These are phyloP conservation scores for Leccinum incarnatum DNA, from an alignment of 768 basidiomycete species.

Conservation along the genomic window DNA sequence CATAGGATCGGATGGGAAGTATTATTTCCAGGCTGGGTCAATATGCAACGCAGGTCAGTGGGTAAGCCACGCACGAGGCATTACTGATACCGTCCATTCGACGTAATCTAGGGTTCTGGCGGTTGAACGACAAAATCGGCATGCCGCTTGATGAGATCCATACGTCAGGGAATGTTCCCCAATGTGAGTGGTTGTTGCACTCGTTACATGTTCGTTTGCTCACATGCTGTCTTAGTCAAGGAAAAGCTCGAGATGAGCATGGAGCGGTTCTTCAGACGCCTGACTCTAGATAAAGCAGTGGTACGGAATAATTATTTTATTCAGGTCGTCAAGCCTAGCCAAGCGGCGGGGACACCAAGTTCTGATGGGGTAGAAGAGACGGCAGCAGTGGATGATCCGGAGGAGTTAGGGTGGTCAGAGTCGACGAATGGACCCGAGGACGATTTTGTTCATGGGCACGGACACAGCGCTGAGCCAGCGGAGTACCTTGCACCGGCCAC, in stretches of 20 bases:
- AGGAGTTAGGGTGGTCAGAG: conserved; percentile 64
- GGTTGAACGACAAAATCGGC: conserved; percentile 74
- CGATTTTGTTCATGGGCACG: conserved; percentile 32
- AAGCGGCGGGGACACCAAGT: not conserved
- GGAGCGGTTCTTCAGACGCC: conserved; percentile 66
- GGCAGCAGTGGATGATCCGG: conserved; percentile 41
- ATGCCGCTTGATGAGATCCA: conserved; percentile 72
- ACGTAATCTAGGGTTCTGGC: conserved; percentile 61
- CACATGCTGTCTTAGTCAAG: conserved; percentile 40
- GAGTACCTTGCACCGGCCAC: conserved; percentile 35
- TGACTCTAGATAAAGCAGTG: conserved; percentile 67
- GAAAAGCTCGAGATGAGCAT: conserved; percentile 63
- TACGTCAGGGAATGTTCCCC: conserved; percentile 64
- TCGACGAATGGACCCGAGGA: conserved; percentile 58
- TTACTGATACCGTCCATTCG: not conserved
- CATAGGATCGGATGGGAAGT: conserved; percentile 61
- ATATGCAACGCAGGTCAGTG: conserved; percentile 59
- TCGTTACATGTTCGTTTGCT: not conserved
- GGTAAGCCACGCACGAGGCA: not conserved
- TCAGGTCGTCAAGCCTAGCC: conserved; percentile 36
- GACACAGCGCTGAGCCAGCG: conserved; percentile 20
- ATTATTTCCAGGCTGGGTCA: conserved; percentile 74
- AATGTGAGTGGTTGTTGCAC: conserved; percentile 45
- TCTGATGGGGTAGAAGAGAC: conserved; percentile 7
- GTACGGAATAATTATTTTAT: conserved; percentile 66